Evolutionary conservation across 75 land plant species (phyloP).

Genomic region (Pinus tabuliformis): DNA sequence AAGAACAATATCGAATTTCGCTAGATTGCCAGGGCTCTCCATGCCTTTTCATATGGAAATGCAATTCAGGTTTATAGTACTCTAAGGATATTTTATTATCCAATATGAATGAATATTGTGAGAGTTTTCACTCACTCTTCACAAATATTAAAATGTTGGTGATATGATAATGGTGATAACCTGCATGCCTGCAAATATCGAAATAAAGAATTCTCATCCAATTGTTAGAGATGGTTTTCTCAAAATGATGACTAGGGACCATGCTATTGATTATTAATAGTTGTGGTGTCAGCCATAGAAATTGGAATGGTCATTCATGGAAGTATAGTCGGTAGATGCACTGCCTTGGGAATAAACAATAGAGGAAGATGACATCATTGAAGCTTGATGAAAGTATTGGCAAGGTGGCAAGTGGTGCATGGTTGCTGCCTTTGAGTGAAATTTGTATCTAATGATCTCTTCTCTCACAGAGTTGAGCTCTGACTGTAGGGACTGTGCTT

Average conservation of each 20-base stretch:
- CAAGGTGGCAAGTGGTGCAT: conserved; percentile 2
- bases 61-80: background rate
- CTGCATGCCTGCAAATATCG: background rate
- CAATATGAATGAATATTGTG: conserved; percentile 8
- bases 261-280: background rate
- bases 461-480: conserved; percentile 56
- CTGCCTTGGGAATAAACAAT: conserved; percentile 4
- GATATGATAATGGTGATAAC: background rate
- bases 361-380: conserved; percentile 3
- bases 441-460: conserved; percentile 49
- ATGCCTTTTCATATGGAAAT: no score
- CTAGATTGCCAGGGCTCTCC: no score
- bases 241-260: background rate
- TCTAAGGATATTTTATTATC: background rate
- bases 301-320: conserved; percentile 1
- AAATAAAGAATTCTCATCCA: conserved; percentile 5
- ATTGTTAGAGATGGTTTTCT: background rate
- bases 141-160: conserved; percentile 1
- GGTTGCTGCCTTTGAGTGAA: conserved; percentile 4
- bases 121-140: no score
- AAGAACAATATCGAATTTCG: no score
- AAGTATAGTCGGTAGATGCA: conserved; percentile 8
- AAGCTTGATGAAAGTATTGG: background rate
- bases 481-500: conserved; percentile 52
- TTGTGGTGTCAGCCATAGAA: conserved; percentile 5